Percentiles rank a stretch among this genome's conserved stretches.
These are phyloP conservation scores for Rhinocladiella mackenziei DNA, from an alignment of 2,329 filamentous ascomycete species.

Conservation along the genomic window DNA sequence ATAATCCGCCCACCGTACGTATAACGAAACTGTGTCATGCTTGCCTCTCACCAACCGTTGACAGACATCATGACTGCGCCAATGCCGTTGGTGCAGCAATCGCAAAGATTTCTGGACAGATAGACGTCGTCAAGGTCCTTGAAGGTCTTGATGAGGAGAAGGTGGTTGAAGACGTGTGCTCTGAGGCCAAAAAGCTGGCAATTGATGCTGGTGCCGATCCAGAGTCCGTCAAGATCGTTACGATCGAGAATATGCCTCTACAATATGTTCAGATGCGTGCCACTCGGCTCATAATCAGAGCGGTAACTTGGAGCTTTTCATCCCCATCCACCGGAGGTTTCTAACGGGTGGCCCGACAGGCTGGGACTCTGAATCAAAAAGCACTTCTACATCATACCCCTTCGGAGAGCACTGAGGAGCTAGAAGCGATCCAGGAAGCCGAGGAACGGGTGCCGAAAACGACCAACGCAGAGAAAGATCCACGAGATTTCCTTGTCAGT, in stretches of 20 bases:
- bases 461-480: conserved; percentile 10
- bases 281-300: conserved; percentile 36
- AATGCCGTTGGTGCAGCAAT: conserved; percentile 61
- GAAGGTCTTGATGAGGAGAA: conserved; percentile 27
- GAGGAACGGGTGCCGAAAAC: conserved; percentile 30
- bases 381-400: conserved; percentile 5
- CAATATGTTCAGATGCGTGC: conserved; percentile 31
- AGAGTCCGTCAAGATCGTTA: conserved; percentile 30
- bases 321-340: background rate
- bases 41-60: background rate
- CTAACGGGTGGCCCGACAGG: background rate
- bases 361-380: conserved; percentile 7
- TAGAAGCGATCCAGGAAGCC: conserved; percentile 40
- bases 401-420: conserved; percentile 35
- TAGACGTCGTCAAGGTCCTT: conserved; percentile 49
- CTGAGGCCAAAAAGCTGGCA: conserved; percentile 24
- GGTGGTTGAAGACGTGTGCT: conserved; percentile 26
- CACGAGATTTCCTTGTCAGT: conserved; percentile 15
- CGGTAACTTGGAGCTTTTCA: conserved; percentile 27
- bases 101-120: conserved; percentile 51
- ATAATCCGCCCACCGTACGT: conserved; percentile 46
- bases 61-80: conserved; percentile 49
- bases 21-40: background rate
- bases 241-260: conserved; percentile 40
- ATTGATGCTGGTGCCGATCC: conserved; percentile 18